These are phyloP conservation scores for Aspergillus panamensis DNA, from an alignment of 495 filamentous ascomycete genomes.

Conservation along the genomic window DNA sequence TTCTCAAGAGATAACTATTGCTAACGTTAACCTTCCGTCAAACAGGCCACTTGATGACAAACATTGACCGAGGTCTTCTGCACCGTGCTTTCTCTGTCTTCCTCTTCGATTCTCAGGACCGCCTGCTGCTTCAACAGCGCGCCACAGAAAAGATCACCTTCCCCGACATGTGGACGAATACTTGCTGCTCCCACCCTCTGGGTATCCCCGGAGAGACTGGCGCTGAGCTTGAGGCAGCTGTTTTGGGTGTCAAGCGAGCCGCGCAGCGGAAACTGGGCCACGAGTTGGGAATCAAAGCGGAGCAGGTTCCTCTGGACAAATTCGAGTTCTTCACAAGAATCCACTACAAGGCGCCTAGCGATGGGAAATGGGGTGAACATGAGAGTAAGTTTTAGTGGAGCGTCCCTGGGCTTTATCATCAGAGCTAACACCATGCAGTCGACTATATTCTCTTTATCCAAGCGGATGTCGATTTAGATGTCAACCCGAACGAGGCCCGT, in stretches of 20 bases:
- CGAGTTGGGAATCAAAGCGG: constrained; percentile 85
- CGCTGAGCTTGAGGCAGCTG: constrained; percentile 70
- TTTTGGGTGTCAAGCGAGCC: constrained; percentile 82
- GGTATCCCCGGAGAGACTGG: constrained; percentile 90
- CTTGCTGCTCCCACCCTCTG: constrained; percentile 96
- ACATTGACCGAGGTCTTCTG: constrained; percentile 91
- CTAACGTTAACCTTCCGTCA: background rate
- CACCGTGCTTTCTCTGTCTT: constrained; percentile 98
- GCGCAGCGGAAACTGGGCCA: constrained; percentile 91
- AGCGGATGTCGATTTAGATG: constrained; percentile 75
- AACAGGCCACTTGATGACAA: constrained; percentile 94
- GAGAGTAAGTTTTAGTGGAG: constrained; percentile 69
- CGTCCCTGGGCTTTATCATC: background rate
- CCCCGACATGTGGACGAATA: constrained; percentile 99
- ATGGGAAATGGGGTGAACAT: constrained; percentile 98
- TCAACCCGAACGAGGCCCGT: constrained; percentile 83
- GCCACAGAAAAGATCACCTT: constrained; percentile 98
- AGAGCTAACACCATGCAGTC: constrained; percentile 50
- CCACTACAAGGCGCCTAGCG: constrained; percentile 95
- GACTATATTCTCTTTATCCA: constrained; percentile 99
- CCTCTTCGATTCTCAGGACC: constrained; percentile 86
- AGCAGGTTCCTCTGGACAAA: constrained; percentile 86
- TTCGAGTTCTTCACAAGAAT: constrained; percentile 95
- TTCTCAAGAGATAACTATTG: background rate
- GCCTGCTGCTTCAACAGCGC: constrained; percentile 90